Evolutionary conservation across 2,329 filamentous ascomycete genomes (phyloP).

Genomic region (Leptographium wingfieldii): DNA sequence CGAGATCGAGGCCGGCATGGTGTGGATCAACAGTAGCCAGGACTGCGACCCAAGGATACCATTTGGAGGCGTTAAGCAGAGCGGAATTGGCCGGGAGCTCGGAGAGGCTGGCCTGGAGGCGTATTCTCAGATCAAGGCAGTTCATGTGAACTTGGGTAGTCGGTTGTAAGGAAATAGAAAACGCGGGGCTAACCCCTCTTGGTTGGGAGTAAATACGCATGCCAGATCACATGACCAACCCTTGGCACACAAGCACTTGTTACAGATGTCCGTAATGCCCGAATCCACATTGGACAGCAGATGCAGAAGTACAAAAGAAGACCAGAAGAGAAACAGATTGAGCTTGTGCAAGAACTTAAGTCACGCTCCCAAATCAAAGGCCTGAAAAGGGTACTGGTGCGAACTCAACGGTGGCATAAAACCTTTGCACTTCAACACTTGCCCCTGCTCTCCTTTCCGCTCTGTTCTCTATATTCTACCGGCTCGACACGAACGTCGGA

Average conservation of each 20-base stretch:
- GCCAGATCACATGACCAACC: not conserved
- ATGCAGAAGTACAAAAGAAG: not conserved
- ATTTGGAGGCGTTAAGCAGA: conserved; percentile 41
- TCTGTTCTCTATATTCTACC: not conserved
- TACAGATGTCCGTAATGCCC: not conserved
- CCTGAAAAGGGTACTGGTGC: not conserved
- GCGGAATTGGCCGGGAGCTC: conserved; percentile 40
- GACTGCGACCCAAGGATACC: conserved; percentile 9
- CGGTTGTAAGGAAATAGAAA: not conserved
- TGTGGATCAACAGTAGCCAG: conserved; percentile 26
- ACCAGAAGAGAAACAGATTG: not conserved
- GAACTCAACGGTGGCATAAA: not conserved
- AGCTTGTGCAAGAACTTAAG: not conserved
- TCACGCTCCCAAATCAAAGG: not conserved
- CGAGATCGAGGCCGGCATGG: conserved; percentile 42
- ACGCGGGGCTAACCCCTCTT: not conserved
- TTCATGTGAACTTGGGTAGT: conserved; percentile 11
- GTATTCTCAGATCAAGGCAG: conserved; percentile 28
- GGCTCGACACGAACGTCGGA: not conserved
- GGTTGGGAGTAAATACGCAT: not conserved
- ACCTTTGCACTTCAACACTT: not conserved
- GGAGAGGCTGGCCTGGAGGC: conserved; percentile 30
- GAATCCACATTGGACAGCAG: not conserved
- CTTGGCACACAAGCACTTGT: not conserved
- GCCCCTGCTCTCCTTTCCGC: not conserved